A percentile compares a stretch with the other conserved stretches of the same genome.
Conservation (phyloP, 1,139 yeast genomes). For the Debaryomyces sp. region DNA sequence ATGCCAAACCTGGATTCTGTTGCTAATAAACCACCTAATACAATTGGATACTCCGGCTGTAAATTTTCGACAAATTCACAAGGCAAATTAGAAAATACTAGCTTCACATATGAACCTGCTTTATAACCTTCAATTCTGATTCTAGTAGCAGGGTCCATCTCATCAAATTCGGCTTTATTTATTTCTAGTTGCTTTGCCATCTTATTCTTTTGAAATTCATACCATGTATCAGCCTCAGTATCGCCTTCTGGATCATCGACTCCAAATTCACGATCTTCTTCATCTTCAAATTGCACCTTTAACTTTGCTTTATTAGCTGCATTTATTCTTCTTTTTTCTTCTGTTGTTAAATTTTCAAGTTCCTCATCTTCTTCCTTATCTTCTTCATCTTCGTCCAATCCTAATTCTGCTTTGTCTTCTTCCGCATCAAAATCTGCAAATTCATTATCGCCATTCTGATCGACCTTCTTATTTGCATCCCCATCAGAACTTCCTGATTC, state of each 20-base stretch:
- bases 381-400: constrained; percentile 23
- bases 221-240: constrained; percentile 91
- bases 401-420: constrained; percentile 40
- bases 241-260: constrained; percentile 76
- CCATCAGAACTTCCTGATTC: constrained; percentile 50
- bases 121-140: constrained; percentile 85
- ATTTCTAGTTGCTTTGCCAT: constrained; percentile 96
- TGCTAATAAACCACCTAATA: constrained; percentile 87
- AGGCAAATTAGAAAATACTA: constrained; percentile 82
- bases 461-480: constrained; percentile 18
- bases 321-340: constrained; percentile 73
- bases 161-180: constrained; percentile 76
- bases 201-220: constrained; percentile 93
- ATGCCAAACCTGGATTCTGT: constrained; percentile 94
- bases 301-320: constrained; percentile 90
- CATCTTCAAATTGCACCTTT: constrained; percentile 87
- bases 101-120: constrained; percentile 92
- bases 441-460: constrained; percentile 42
- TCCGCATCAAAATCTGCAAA: constrained; percentile 63
- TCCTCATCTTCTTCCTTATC: constrained; percentile 34
- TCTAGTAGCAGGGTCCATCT: constrained; percentile 76
- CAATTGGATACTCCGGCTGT: constrained; percentile 80
- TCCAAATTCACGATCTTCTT: constrained; percentile 77
- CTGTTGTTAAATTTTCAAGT: constrained; percentile 52
- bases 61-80: constrained; percentile 89